phyloP scores from a whole-genome alignment of 1,139 yeast genomes.

The Taphrina communis region DNA sequence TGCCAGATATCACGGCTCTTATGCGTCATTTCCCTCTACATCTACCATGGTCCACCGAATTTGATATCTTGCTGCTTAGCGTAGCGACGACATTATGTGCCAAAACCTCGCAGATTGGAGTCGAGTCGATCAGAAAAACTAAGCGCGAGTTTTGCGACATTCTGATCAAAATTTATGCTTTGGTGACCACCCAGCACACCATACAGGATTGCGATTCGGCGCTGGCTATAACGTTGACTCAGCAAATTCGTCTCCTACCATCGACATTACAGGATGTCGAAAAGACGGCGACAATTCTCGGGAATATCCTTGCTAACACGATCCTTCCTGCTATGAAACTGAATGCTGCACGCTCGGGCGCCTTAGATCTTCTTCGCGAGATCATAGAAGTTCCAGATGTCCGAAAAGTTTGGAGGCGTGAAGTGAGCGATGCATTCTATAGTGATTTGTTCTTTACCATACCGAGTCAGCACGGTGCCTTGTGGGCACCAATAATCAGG shows the following conservation, averaged over 20 bases:
- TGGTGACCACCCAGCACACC: conserved; percentile 4
- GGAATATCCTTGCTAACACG: conserved; percentile 11
- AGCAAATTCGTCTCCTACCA: conserved; percentile 7
- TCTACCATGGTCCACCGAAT: not conserved
- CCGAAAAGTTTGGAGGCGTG: conserved; percentile 27
- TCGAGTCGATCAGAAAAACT: not conserved
- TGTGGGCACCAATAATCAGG: conserved; percentile 10
- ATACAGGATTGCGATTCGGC: not conserved
- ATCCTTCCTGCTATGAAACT: conserved; percentile 21
- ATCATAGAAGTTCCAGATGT: conserved; percentile 2
- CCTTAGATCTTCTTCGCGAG: not conserved
- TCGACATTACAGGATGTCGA: conserved; percentile 10
- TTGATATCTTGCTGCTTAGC: not conserved
- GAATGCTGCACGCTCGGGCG: not conserved
- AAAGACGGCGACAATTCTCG: not conserved
- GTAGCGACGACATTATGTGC: not conserved
- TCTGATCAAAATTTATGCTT: not conserved
- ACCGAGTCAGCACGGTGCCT: not conserved
- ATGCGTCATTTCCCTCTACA: conserved; percentile 19
- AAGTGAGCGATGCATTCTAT: conserved; percentile 14
- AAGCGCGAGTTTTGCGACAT: conserved; percentile 13
- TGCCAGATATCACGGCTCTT: conserved; percentile 7
- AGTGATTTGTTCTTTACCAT: conserved; percentile 17
- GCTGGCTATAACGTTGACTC: not conserved
- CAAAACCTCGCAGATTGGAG: not conserved